Evolutionary conservation across 1,284 basidiomycete genomes (phyloP), one percentile per base, ranked within the genome.

Genomic region (Inonotus obliquus): DNA sequence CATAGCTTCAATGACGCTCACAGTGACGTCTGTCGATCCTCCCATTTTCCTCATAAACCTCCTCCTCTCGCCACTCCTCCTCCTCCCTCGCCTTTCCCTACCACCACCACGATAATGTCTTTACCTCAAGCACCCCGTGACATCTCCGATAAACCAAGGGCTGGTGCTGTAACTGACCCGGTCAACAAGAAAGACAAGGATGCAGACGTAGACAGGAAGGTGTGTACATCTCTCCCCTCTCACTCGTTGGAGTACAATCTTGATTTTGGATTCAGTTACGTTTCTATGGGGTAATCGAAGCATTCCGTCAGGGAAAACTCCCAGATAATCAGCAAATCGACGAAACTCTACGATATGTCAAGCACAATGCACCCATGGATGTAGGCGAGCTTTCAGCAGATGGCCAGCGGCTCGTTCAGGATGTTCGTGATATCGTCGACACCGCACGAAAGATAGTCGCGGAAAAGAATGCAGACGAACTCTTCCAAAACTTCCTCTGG

Each of bases 381-480:
- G 71, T 81, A 62, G 69, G 75, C 60, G 79, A 84, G 70, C 83
- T 97, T 57, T 94, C 91, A 0, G 77, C 82, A 1, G 89, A 93
- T 11, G 94, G 94, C 57, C 81, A 81, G 67, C 83, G 83, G 64
- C 85, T 98, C 65, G 77, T 95, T 52, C 77, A 85, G 60, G 93
- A 96, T 70, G 75, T 82, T 17, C 83, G 85, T 47, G 83, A 90
- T 55, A 87, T 94, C 69, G 79, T 93, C 63, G 81, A 84, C 65
- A 91, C 90, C 5, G 77, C 85, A 0, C 82, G 87, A 27, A 69
- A 80, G 41, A 86, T 94, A 59, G 84, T 96, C 21, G 69, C 77
- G 55, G 79, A 89, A 69, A 96, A 96, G 83, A 97, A 97, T 74
- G 77, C 80, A 29, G 94, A 96, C 70, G 93, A 96, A 76, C 81